Conservation (phyloP, 306 rosid genomes). For the Comarum palustre region DNA sequence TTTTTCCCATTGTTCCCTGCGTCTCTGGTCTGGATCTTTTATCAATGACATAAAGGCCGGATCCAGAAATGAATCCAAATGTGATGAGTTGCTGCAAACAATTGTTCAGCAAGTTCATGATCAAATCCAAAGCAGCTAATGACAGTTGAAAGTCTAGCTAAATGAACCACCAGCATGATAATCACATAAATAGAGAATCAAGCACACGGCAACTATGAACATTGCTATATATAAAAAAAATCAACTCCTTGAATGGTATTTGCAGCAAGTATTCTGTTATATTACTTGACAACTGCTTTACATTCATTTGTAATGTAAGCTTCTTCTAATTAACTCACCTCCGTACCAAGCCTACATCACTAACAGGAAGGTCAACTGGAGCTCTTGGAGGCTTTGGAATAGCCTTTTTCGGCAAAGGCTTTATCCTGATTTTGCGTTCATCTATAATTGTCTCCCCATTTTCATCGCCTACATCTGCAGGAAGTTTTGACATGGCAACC, state of each 20-base stretch:
- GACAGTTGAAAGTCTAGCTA: neutral
- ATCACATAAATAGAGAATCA: neutral
- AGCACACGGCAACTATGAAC: neutral
- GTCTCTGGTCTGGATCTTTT: conserved; percentile 97
- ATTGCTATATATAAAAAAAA: neutral
- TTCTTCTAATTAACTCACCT: conserved; percentile 48
- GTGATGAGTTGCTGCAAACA: conserved; percentile 66
- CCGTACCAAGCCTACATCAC: conserved; percentile 63
- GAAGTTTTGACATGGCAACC: conserved; percentile 80
- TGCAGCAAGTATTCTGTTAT: neutral
- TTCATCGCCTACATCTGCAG: conserved; percentile 99
- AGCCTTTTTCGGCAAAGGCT: conserved; percentile 73
- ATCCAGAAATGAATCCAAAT: conserved; percentile 81
- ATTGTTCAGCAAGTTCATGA: conserved; percentile 12
- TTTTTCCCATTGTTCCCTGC: conserved; percentile 94
- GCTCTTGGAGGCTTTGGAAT: conserved; percentile 45
- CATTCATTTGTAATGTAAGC: neutral
- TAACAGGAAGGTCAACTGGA: conserved; percentile 66
- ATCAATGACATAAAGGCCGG: conserved; percentile 99
- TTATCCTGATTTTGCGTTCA: conserved; percentile 96
- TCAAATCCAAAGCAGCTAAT: conserved; percentile 14
- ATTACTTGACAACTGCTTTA: neutral
- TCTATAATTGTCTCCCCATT: conserved; percentile 92
- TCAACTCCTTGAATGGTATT: neutral
- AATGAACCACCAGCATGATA: conserved; percentile 7